Percentiles rank a stretch among this genome's conserved stretches.
phyloP scores from a whole-genome alignment of 2,329 filamentous ascomycete genomes.

The Pezicula neosporulosa region DNA sequence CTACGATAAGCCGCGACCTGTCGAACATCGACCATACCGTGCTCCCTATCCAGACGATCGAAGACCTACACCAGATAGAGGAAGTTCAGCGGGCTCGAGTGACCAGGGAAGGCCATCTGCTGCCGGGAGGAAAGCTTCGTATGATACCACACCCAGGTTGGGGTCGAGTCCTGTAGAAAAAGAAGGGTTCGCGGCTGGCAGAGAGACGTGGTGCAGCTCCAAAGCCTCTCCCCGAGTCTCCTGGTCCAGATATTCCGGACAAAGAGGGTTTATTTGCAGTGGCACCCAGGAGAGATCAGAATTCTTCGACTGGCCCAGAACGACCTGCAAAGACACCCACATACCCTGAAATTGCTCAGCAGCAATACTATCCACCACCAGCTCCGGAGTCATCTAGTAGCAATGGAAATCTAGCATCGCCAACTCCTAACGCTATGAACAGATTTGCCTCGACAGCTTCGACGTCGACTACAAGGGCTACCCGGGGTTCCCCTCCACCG shows the following conservation, averaged over 20 bases:
- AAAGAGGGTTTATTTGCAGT: constrained; percentile 79
- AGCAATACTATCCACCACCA: constrained; percentile 55
- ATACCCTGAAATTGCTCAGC: constrained; percentile 22
- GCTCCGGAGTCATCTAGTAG: constrained; percentile 24
- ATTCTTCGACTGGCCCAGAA: constrained; percentile 11
- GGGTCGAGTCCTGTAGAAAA: constrained; percentile 42
- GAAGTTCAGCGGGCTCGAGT: constrained; percentile 15
- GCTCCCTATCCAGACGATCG: constrained; percentile 31
- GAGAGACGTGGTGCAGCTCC: constrained; percentile 80
- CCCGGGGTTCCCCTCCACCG: constrained; percentile 87
- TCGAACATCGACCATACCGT: constrained; percentile 26
- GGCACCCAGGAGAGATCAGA: constrained; percentile 36
- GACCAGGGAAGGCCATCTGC: constrained; percentile 13
- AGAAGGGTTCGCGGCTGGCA: constrained; percentile 64
- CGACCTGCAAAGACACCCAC: constrained; percentile 17
- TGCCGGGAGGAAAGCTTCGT: constrained; percentile 23
- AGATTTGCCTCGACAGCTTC: constrained; percentile 80
- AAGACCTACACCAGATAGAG: constrained; percentile 15
- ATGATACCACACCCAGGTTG: constrained; percentile 26
- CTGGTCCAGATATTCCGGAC: constrained; percentile 71
- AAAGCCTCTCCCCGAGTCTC: constrained; percentile 79
- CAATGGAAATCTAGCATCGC: constrained; percentile 22
- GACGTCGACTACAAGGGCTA: constrained; percentile 87
- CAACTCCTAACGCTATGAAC: constrained; percentile 45
- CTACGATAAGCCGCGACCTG: constrained; percentile 34